Evolutionary conservation across 306 rosid genomes (phyloP), one percentile per base, ranked within the genome.

Genomic region (Calophaca sinica): DNA sequence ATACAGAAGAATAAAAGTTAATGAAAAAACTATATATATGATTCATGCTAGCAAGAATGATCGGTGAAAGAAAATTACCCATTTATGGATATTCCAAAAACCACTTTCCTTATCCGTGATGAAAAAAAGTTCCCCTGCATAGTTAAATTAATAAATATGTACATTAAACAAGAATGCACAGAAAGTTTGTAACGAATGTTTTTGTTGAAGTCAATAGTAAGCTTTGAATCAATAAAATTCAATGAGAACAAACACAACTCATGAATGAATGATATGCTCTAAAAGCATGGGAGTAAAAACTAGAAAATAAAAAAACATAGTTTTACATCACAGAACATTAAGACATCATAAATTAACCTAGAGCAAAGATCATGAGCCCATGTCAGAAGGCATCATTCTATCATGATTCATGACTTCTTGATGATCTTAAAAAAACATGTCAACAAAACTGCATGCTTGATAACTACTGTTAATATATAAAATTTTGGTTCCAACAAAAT

Each of bases 81-180:
- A 94, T 90, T 88, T 92, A 80, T 90, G 86, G 72, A 94, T 80
- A 85, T 94, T 94, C 99, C 99, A 94, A 75, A 86, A 94, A 35
- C 99, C 99, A 86, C 75, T 82, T 51, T 71, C 78, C 57, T 91
- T 90, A 79, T 94, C 99, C 4, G 98, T 88, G 63, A 94, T 80
- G 78, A 94, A 92, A 81, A 84, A 92, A 8, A 94, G 87, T 60
- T 92, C 93, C 66, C 99, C 96, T 94, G 91, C 93, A 86, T 35
- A 62, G 67, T 88, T 76, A 71, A 69, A 73, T 49, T 67, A 65
- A 62, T 35, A 39, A 36, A 59, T 35, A 38, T 51, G 20, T 26
- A 68, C 35, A 60, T 45, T 60, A 66, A 78, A 71, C 38, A 32
- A 13, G 46, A 53, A 74, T 39, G 60, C 74, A 14, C 62, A 12